phyloP scores from a whole-genome alignment of 768 basidiomycete genomes.

The Termitomyces sp. region DNA sequence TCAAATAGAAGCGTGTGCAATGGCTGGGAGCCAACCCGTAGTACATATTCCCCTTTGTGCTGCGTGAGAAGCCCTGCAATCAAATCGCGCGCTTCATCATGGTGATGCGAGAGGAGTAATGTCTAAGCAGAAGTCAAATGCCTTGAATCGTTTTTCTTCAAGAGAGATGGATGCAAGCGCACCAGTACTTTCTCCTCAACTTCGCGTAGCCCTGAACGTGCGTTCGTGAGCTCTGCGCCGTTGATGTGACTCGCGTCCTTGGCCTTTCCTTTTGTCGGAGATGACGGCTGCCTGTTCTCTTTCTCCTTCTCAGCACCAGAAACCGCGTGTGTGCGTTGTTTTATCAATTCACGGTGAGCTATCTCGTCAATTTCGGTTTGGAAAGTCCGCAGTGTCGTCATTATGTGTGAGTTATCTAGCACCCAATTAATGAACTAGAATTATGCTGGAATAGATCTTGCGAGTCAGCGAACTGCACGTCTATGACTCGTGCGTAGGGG shows the following conservation, averaged over 20 bases:
- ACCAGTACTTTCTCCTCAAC: slow-evolving; percentile 54
- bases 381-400: slow-evolving; percentile 55
- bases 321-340: slow-evolving; percentile 44
- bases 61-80: slow-evolving; percentile 64
- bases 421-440: not conserved
- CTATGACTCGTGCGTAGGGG: slow-evolving; percentile 6
- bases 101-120: slow-evolving; percentile 38
- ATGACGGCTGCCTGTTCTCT: slow-evolving; percentile 18
- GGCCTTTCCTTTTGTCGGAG: slow-evolving; percentile 31
- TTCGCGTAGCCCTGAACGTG: slow-evolving; percentile 31
- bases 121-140: slow-evolving; percentile 23
- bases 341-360: slow-evolving; percentile 58
- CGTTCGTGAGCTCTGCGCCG: slow-evolving; percentile 9
- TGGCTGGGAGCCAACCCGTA: slow-evolving; percentile 68
- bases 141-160: not conserved
- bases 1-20: slow-evolving; percentile 49
- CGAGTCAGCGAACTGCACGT: slow-evolving; percentile 17
- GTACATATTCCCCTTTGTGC: slow-evolving; percentile 65
- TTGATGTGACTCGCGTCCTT: slow-evolving; percentile 25
- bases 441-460: slow-evolving; percentile 6
- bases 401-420: slow-evolving; percentile 15
- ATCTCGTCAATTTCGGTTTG: slow-evolving; percentile 79
- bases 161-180: slow-evolving; percentile 5
- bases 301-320: slow-evolving; percentile 28
- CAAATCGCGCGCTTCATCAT: slow-evolving; percentile 55